phyloP scores from a whole-genome alignment of 768 basidiomycete genomes.

The Pulveroboletus sp. region DNA sequence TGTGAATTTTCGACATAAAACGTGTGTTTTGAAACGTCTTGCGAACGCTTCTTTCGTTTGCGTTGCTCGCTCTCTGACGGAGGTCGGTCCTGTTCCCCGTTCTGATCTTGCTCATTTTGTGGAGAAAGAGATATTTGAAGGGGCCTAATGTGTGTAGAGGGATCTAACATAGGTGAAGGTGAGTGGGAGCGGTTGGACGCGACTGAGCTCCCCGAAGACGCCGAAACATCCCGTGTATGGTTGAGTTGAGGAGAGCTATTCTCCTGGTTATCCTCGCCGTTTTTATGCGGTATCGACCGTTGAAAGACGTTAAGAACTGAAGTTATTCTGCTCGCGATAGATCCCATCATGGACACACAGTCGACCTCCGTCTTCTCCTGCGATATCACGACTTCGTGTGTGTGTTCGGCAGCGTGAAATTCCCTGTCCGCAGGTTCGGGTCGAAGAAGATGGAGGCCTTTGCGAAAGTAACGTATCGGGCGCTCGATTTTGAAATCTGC shows the following conservation, averaged over 20 bases:
- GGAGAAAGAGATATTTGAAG: conserved; percentile 28
- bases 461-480: conserved; percentile 86
- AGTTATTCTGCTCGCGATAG: conserved; percentile 46
- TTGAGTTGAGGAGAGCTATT: neutral
- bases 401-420: conserved; percentile 16
- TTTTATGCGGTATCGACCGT: conserved; percentile 12
- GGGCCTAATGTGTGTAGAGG: conserved; percentile 71
- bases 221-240: conserved; percentile 14
- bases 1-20: conserved; percentile 94
- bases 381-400: conserved; percentile 18
- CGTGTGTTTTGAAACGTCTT: conserved; percentile 85
- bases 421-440: conserved; percentile 29
- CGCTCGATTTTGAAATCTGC: conserved; percentile 83
- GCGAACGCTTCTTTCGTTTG: conserved; percentile 44
- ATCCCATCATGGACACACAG: conserved; percentile 41
- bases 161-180: conserved; percentile 66
- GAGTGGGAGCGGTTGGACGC: conserved; percentile 38
- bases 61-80: conserved; percentile 37
- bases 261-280: conserved; percentile 5
- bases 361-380: conserved; percentile 33
- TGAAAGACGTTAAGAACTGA: conserved; percentile 40
- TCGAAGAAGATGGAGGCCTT: conserved; percentile 70
- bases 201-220: conserved; percentile 34
- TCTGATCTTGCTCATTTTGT: conserved; percentile 15
- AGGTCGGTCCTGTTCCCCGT: conserved; percentile 18